phyloP scores from a whole-genome alignment of 108 stramenopile genomes.

The Discostella stelligeroides region DNA sequence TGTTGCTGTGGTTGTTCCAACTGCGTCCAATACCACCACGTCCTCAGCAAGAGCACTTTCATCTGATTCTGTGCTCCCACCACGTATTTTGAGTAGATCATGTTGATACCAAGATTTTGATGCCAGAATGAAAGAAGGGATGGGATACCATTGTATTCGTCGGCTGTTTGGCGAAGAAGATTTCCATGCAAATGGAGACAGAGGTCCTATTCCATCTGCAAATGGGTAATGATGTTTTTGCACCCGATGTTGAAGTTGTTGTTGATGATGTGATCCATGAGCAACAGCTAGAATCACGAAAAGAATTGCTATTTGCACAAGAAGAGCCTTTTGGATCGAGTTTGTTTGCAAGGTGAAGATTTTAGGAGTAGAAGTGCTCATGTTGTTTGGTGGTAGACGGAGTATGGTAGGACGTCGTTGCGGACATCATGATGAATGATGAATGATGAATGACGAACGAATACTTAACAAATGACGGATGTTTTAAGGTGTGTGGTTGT shows the following conservation, averaged over 20 bases:
- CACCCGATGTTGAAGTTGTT: too few species aligned
- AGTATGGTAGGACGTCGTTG: too few species aligned
- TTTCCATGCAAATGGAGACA: background rate
- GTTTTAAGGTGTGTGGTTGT: too few species aligned
- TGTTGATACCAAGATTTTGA: background rate
- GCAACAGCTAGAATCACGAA: background rate
- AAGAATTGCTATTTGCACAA: constrained; percentile 4
- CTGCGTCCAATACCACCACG: background rate
- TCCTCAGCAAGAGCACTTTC: too few species aligned
- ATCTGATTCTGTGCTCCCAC: constrained; percentile 23
- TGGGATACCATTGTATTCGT: constrained; percentile 26
- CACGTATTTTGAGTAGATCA: constrained; percentile 18
- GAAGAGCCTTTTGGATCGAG: background rate
- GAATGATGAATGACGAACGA: too few species aligned
- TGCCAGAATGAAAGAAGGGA: constrained; percentile 7
- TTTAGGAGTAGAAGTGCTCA: too few species aligned
- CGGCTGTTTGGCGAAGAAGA: constrained; percentile 1
- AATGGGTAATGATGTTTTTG: background rate
- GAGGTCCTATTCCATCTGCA: background rate
- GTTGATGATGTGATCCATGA: background rate
- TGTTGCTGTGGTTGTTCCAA: background rate
- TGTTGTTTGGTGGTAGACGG: too few species aligned
- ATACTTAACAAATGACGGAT: too few species aligned
- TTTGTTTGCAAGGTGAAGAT: too few species aligned
- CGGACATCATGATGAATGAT: too few species aligned